Evolutionary conservation across 257 asterid species (phyloP), one percentile per base, ranked within the genome.

Genomic region (Primulina huaijiensis): DNA sequence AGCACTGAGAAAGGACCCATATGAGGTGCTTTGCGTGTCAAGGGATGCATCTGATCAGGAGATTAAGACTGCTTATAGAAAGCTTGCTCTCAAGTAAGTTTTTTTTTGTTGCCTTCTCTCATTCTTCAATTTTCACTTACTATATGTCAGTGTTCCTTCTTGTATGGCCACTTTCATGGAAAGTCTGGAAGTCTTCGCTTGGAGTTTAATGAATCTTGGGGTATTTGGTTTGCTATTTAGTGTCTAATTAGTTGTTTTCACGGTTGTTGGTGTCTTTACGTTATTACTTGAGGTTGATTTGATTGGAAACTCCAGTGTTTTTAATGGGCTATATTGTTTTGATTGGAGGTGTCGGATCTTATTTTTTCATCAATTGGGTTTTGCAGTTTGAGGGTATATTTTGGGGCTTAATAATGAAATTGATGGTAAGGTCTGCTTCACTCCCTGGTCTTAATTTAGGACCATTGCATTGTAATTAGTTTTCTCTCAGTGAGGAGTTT

Each of bases 11-110:
- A 80, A 93, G 76, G 99, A 94, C 76, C 99, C 99, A 0, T 94
- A 94, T 65, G 99, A 91, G 86, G 99, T 94, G 79, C 83, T 94
- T 65, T 82, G 80, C 37, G 99, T 92, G 14, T 57, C 96, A 16
- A 89, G 86, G 77, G 99, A 94, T 65, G 83, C 97, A 65, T 83
- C 97, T 71, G 99, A 94, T 78, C 97, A 94, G 81, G 99, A 94
- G 69, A 92, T 94, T 68, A 94, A 94, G 82, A 88, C 97, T 77
- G 96, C 99, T 72, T 94, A 94, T 69, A 82, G 99, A 73, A 94
- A 89, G 85, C 98, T 94, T 75, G 99, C 99, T 73, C 95, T 94
- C 68, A 94, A 91, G 99, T 94, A 82, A 56, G 88, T 80, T 73
- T 31, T 29, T 29, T 23, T 62, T 33, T 19, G 8, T 1, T 74